These are phyloP conservation scores for Neoboletus subvelutipes DNA, from an alignment of 768 basidiomycete species.

Conservation along the genomic window DNA sequence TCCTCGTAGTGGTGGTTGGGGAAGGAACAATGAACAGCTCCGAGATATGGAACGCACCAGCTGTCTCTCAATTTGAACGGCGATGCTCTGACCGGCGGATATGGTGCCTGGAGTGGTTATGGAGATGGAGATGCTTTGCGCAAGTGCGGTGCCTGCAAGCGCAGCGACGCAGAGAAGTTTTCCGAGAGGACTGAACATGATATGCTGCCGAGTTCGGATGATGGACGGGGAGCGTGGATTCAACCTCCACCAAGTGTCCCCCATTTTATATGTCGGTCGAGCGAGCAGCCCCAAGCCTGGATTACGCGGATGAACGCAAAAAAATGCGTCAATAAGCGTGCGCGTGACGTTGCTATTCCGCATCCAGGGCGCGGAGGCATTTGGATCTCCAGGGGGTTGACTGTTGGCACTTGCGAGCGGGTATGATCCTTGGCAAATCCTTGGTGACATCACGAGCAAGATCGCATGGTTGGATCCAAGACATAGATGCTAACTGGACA, in stretches of 20 bases:
- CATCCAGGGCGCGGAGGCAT: background rate
- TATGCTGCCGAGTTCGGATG: background rate
- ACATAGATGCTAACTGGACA: background rate
- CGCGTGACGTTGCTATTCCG: background rate
- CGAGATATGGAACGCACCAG: conserved; percentile 29
- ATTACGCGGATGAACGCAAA: background rate
- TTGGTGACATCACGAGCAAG: background rate
- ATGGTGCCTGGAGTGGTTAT: conserved; percentile 17
- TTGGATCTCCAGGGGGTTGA: background rate
- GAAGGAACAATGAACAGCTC: background rate
- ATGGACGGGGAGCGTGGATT: background rate
- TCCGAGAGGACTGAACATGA: conserved; percentile 8
- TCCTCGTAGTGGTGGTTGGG: too few relatives aligned
- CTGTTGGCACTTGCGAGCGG: background rate
- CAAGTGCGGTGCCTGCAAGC: conserved; percentile 29
- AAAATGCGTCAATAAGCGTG: background rate
- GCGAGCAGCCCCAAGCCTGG: background rate
- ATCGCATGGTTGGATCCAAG: background rate
- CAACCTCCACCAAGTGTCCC: too few relatives aligned
- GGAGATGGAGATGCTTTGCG: conserved; percentile 32
- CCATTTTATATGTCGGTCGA: conserved; percentile 7
- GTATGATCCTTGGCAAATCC: background rate
- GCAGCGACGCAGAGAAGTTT: conserved; percentile 9
- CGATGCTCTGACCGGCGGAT: conserved; percentile 32
- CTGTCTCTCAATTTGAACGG: conserved; percentile 40